Conservation (phyloP, 192 early-diverging fungal genomes). For the Backusella australiensis region DNA sequence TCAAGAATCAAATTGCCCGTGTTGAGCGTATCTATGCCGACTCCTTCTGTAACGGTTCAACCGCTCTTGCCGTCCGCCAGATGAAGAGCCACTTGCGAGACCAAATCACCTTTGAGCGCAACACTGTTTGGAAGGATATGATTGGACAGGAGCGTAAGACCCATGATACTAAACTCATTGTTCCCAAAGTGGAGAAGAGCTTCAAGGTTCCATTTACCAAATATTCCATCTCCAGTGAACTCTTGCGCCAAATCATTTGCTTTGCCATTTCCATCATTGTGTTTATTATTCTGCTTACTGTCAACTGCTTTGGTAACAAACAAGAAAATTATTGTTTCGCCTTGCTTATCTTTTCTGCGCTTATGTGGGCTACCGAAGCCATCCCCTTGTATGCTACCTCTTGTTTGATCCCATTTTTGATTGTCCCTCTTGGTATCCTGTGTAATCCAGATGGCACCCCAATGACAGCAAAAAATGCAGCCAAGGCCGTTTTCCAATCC, state of each 20-base stretch:
- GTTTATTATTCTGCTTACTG: conserved; percentile 56
- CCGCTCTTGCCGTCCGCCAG: conserved; percentile 49
- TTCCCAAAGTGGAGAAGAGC: conserved; percentile 28
- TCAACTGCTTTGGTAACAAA: conserved; percentile 59
- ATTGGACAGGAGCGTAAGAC: conserved; percentile 59
- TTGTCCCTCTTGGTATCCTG: conserved; percentile 63
- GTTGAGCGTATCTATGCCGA: conserved; percentile 58
- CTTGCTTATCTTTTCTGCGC: conserved; percentile 76
- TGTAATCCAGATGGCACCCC: conserved; percentile 40
- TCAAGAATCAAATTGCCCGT: conserved; percentile 47
- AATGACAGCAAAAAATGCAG: conserved; percentile 42
- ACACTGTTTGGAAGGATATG: conserved; percentile 79
- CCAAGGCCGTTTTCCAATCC: conserved; percentile 64
- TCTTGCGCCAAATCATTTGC: conserved; percentile 27
- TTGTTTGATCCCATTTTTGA: conserved; percentile 63
- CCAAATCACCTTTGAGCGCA: conserved; percentile 68
- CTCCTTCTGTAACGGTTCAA: conserved; percentile 51
- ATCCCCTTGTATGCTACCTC: conserved; percentile 74
- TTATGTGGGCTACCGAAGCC: conserved; percentile 85
- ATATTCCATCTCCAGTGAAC: conserved; percentile 1
- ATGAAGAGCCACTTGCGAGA: conserved; percentile 64
- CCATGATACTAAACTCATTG: conserved; percentile 33
- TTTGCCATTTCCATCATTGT: conserved; percentile 49
- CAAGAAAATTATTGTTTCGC: conserved; percentile 89
- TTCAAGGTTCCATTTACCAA: conserved; percentile 23